A percentile compares a stretch with the other conserved stretches of the same genome.
Evolutionary conservation across 768 basidiomycete species (phyloP).

Genomic region (Suillus placidus): DNA sequence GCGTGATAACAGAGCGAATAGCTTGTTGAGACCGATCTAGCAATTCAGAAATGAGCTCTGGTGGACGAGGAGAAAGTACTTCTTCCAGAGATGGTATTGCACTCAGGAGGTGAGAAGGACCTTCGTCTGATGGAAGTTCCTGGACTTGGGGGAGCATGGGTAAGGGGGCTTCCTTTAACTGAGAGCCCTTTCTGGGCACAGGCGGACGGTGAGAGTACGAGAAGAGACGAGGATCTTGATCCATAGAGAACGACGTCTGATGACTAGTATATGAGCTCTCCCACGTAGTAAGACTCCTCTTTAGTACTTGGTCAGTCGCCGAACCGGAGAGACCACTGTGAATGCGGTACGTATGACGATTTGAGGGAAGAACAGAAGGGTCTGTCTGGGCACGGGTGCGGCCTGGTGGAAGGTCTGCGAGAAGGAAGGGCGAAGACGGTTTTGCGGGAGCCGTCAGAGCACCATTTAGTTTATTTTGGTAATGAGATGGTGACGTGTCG

Average conservation of each 20-base stretch:
- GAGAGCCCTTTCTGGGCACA: constrained; percentile 12
- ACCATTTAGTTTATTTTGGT: constrained; percentile 3
- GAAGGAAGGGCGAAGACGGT: constrained; percentile 12
- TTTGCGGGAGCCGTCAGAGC: constrained; percentile 7
- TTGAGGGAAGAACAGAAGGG: constrained; percentile 5
- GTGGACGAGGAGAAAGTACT: constrained; percentile 53
- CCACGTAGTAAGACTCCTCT: constrained; percentile 22
- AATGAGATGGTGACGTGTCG: constrained; percentile 1
- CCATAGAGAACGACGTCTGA: constrained; percentile 6
- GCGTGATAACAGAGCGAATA: constrained; percentile 63
- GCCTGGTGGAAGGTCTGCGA: background rate
- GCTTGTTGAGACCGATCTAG: constrained; percentile 55
- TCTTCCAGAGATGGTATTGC: constrained; percentile 41
- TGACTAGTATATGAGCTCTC: constrained; percentile 10
- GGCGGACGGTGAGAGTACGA: constrained; percentile 6
- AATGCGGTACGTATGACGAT: constrained; percentile 15
- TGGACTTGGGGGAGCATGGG: constrained; percentile 11
- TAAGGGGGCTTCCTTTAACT: constrained; percentile 8
- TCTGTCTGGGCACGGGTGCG: constrained; percentile 35
- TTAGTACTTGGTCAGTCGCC: constrained; percentile 18
- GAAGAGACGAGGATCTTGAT: background rate
- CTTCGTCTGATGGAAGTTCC: constrained; percentile 4
- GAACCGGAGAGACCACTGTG: constrained; percentile 15
- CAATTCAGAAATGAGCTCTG: constrained; percentile 62
- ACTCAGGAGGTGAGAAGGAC: background rate